Conservation (phyloP, 345 rosid genomes). For the Lagerstroemia speciosa region DNA sequence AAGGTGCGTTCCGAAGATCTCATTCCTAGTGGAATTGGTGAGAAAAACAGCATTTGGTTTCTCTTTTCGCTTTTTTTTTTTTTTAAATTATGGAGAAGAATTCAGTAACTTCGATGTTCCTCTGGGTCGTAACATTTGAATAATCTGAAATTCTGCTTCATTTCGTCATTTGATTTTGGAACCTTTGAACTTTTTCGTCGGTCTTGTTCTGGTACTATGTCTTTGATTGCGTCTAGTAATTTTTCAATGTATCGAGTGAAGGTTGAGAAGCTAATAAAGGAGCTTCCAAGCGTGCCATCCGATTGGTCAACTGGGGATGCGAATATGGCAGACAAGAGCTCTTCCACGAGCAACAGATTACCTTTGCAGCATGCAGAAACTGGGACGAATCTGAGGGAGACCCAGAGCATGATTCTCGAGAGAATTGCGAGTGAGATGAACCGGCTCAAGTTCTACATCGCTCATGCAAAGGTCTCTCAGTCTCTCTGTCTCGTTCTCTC, state of each 20-base stretch:
- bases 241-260: conserved; percentile 15
- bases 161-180: background rate
- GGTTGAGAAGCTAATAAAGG: conserved; percentile 97
- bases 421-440: conserved; percentile 98
- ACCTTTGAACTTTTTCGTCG: background rate
- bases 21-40: background rate
- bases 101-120: background rate
- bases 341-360: conserved; percentile 27
- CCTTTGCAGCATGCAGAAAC: conserved; percentile 43
- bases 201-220: background rate
- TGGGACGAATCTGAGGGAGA: conserved; percentile 78
- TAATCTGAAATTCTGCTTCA: background rate
- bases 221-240: background rate
- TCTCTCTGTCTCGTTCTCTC: conserved; percentile 7
- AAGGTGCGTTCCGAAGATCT: conserved; percentile 34
- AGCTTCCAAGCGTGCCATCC: conserved; percentile 68
- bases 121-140: background rate
- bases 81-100: background rate
- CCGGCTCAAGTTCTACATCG: conserved; percentile 81
- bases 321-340: conserved; percentile 31
- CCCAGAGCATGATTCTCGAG: conserved; percentile 94
- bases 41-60: background rate
- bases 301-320: conserved; percentile 76
- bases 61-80: background rate
- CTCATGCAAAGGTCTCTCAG: conserved; percentile 86